phyloP scores from a whole-genome alignment of 306 rosid species.

The peach (Prunus persica) region Prunus_persica_NCBIv2 NC_034009.1:31318501-31319000 shows the following conservation, averaged over 20 bases:
- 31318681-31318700: constrained; percentile 83
- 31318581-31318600: neutral
- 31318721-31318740: constrained; percentile 81
- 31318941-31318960: constrained; percentile 90
- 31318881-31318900: constrained; percentile 74
- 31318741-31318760: constrained; percentile 63
- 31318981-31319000: neutral
- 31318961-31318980: constrained; percentile 26
- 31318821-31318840: constrained; percentile 55
- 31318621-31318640: constrained; percentile 89
- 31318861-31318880: constrained; percentile 89
- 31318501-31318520: neutral
- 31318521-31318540: neutral
- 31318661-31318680: constrained; percentile 81
- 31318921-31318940: constrained; percentile 75
- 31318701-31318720: constrained; percentile 95
- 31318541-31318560: neutral
- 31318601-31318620: constrained; percentile 74
- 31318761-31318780: constrained; percentile 68
- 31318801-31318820: constrained; percentile 85
- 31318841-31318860: constrained; percentile 62
- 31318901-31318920: constrained; percentile 44
- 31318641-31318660: constrained; percentile 85
- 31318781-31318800: constrained; percentile 66
- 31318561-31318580: neutral